Base-by-base conservation (phyloP, 768 basidiomycete species). In the Tylopilus sp. region DNA sequence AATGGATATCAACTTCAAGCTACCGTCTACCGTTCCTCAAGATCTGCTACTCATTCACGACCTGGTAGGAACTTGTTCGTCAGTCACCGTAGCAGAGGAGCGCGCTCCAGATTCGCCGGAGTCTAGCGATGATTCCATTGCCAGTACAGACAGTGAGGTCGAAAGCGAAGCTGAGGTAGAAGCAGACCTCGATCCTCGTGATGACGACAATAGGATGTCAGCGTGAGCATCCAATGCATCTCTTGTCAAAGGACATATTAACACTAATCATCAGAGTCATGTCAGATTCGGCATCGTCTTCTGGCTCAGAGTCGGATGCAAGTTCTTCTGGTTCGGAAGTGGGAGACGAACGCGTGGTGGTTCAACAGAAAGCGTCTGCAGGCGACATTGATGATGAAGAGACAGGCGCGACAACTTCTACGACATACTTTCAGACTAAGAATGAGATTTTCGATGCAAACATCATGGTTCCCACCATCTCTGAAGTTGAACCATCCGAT, bases 131-230 rank as follows among this genome's bases (percentile, higher is more conserved):
- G 76, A 78, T 61, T 71, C 63, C 16, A 82, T 82, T 48, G 71
- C 74, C 53, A 85, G 83, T 58, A 80, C 83, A 17, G 76, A 75
- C 19, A 65, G 66, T 53, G 81, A 80, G 41, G 70, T 68, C 34
- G 81, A 77, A 51, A 89, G 87, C 55, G 87, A 87, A 63, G 82
- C 83, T 34, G 89, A 89, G 64, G 83, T 89, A 41, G 86, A 85
- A 56, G 85, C 81, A n/a, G 78, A 78, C 54, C 76, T 86, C 26
- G 74, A 78, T 19, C 65, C 63, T 22, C 55, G 72, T 22, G 79
- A 78, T 19, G 74, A 76, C 19, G 77, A 76, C 17, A 64, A 68
- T 11, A 55, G 53, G 40, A 45, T 19, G 24, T 53, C 59, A 4
- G 50, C 29, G 68, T 68, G 54, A 67, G 71, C 24, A 44, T 53